These are phyloP conservation scores for Talaromyces stipitatus DNA, from an alignment of 495 filamentous ascomycete species.

Conservation along the genomic window DNA sequence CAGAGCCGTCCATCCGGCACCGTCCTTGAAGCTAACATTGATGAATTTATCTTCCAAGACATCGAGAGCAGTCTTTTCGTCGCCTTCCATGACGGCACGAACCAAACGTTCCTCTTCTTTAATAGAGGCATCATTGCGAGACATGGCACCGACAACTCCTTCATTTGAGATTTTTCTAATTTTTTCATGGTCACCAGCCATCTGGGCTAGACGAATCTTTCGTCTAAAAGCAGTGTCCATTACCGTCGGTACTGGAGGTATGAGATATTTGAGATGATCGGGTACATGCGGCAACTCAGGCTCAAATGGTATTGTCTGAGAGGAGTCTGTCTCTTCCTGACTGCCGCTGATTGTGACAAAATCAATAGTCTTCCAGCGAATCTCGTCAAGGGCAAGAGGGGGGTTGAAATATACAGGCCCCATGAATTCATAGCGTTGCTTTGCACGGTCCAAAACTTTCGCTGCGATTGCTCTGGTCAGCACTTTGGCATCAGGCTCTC, in stretches of 20 bases:
- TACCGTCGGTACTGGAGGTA: not conserved
- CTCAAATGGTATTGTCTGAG: not conserved
- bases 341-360: not conserved
- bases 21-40: not conserved
- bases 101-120: not conserved
- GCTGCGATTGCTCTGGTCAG: slow-evolving; percentile 7
- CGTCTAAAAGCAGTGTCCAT: not conserved
- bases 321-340: not conserved
- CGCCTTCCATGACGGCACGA: not conserved
- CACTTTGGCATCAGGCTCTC: not conserved
- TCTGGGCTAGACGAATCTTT: not conserved
- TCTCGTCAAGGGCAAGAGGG: not conserved
- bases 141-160: too few species aligned
- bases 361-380: not conserved
- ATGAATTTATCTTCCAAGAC: not conserved
- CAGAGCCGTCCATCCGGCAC: not conserved
- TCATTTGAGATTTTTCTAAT: too few species aligned
- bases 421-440: not conserved
- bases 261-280: not conserved
- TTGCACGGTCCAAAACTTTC: not conserved
- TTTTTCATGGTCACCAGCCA: not conserved
- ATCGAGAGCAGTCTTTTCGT: not conserved
- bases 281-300: not conserved
- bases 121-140: too few species aligned
- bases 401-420: slow-evolving; percentile 4